Base-by-base conservation (phyloP, 2,329 filamentous ascomycete genomes). In the Botrytis porri region DNA sequence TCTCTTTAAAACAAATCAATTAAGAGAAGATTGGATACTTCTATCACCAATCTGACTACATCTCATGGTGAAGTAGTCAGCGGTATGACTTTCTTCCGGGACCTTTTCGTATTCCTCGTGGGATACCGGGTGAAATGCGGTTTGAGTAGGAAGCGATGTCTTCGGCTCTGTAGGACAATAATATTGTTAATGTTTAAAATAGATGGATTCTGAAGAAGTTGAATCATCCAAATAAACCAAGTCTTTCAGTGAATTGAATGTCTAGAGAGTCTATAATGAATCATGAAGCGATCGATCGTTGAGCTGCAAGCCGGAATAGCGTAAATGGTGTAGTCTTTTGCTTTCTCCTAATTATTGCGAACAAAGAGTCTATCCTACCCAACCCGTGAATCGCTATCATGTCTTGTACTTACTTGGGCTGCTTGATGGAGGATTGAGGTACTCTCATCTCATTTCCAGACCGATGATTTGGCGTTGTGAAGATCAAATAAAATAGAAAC, bases 81-180 rank as follows among this genome's bases (percentile, higher is more conserved):
- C 65, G 4, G 29, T 57, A n/a, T 69, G 1, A 57, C 48, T 69
- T 43, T n/a, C 25, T 59, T 6, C 65, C 65, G 48, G 16, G 22
- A 57, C 18, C 25, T 57, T 57, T 57, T 57, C 65, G 65, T 48
- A 69, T 43, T 57, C 37, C 18, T 57, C 65, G 65, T 69, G 37
- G 14, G 10, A 57, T 57, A 57, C n/a, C 65, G 48, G 65, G 65
- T 69, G 37, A 18, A 22, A 16, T 57, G 39, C 48, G 18, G 65
- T 41, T 25, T 18, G 18, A 41, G 8, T 10, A 43, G 48, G 45
- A 69, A 41, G 39, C 29, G 37, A 9, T n/a, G 6, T 25, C 9
- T 37, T 48, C 10, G 29, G 25, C 41, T 25, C n/a, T 20, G 1
- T 3, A 10, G 16, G 12, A 22, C 25, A 18, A 6, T 16, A 29